Evolutionary conservation across 179 eudicot genomes (phyloP).

Genomic region (Silene coronaria): DNA sequence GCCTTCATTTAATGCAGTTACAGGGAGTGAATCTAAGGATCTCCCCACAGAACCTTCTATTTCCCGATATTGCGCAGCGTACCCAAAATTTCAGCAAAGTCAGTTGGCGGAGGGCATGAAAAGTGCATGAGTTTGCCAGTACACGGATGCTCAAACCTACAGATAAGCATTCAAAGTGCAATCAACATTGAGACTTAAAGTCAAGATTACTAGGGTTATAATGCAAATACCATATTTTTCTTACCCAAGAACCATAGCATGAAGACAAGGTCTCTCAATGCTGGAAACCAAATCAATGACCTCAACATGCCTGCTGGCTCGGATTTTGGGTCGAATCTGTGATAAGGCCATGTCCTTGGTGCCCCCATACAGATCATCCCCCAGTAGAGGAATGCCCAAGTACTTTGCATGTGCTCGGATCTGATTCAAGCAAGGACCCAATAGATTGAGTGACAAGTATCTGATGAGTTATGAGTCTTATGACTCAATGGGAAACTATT

Average conservation of each 20-base stretch:
- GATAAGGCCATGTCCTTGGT: conserved; percentile 75
- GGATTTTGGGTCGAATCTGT: conserved; percentile 51
- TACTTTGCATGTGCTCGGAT: conserved; percentile 91
- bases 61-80: conserved; percentile 38
- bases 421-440: conserved; percentile 32
- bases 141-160: conserved; percentile 78
- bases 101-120: conserved; percentile 72
- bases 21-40: neutral
- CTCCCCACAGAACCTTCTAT: conserved; percentile 6
- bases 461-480: neutral
- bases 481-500: neutral
- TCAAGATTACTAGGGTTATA: neutral
- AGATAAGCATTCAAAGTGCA: conserved; percentile 8
- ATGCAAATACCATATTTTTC: conserved; percentile 13
- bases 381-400: conserved; percentile 71
- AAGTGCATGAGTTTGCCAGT: conserved; percentile 59
- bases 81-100: conserved; percentile 52
- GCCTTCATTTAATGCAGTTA: neutral
- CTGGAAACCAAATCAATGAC: conserved; percentile 46
- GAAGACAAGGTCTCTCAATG: conserved; percentile 84
- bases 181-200: neutral
- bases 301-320: conserved; percentile 37
- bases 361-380: conserved; percentile 96
- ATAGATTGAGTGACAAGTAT: neutral
- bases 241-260: conserved; percentile 91